Evolutionary conservation across 768 basidiomycete genomes (phyloP).

Genomic region (Rhodotorula sphaerocarpa): DNA sequence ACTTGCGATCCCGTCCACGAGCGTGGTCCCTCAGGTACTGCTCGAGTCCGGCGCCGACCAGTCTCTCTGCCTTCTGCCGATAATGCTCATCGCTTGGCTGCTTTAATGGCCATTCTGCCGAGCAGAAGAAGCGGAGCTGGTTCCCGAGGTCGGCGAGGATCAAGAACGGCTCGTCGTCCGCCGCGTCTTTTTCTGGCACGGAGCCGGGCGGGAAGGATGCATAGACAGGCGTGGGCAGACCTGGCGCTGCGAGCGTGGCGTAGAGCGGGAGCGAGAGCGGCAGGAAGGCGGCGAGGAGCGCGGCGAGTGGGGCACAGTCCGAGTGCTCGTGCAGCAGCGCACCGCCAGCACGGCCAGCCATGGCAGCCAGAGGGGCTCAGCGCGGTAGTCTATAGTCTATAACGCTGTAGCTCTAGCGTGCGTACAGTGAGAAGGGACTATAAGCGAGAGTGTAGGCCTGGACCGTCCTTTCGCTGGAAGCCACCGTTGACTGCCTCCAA

Average conservation of each 20-base stretch:
- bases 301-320: not conserved
- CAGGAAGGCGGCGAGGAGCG: slow-evolving; percentile 2
- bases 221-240: not conserved
- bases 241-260: slow-evolving; percentile 9
- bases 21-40: not conserved
- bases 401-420: too few relatives aligned
- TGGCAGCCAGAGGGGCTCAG: not conserved
- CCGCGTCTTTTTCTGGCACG: not conserved
- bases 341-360: not conserved
- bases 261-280: slow-evolving; percentile 5
- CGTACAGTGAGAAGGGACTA: too few relatives aligned
- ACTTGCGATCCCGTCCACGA: slow-evolving; percentile 1
- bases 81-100: not conserved
- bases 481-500: too few relatives aligned
- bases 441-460: too few relatives aligned
- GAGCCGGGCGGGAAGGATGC: slow-evolving; percentile 2
- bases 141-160: slow-evolving; percentile 12
- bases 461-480: too few relatives aligned
- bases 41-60: not conserved
- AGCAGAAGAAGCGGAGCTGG: slow-evolving; percentile 24
- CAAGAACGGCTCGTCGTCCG: not conserved
- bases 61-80: not conserved
- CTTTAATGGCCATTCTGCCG: not conserved
- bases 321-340: not conserved
- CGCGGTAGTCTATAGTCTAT: not conserved